phyloP scores from a whole-genome alignment of 148 eudicot genomes.

The Gaultheria prostrata region DNA sequence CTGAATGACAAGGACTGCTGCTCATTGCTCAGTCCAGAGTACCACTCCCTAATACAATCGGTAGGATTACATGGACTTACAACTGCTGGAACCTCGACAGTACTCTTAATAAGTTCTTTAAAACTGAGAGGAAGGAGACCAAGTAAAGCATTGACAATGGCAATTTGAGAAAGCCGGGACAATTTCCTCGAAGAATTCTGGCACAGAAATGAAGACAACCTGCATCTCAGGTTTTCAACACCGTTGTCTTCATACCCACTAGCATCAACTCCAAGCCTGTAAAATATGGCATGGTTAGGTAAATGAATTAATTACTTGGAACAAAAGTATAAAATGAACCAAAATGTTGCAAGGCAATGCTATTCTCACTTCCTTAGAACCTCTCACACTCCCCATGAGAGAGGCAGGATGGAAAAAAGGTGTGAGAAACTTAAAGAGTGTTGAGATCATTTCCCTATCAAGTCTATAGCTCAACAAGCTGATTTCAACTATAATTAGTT shows the following conservation, averaged over 20 bases:
- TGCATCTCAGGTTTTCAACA: conserved; percentile 42
- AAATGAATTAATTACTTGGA: background rate
- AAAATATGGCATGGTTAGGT: background rate
- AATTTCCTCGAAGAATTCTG: conserved; percentile 18
- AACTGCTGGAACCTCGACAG: conserved; percentile 17
- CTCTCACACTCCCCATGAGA: background rate
- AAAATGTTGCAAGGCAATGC: background rate
- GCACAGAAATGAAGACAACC: conserved; percentile 33
- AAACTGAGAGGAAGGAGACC: conserved; percentile 31
- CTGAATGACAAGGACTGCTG: conserved; percentile 31
- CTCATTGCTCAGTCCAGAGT: conserved; percentile 31
- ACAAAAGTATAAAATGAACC: background rate
- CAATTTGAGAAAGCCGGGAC: conserved; percentile 28
- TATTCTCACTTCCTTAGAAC: background rate
- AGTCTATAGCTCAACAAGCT: background rate
- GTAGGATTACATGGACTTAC: conserved; percentile 13
- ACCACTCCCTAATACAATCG: conserved; percentile 40
- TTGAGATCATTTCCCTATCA: background rate
- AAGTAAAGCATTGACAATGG: conserved; percentile 34
- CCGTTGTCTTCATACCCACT: conserved; percentile 48
- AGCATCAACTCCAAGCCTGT: conserved; percentile 58
- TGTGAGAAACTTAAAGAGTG: background rate
- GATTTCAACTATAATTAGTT: background rate
- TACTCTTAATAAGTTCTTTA: conserved; percentile 30
- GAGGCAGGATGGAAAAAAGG: background rate